Base-by-base conservation (phyloP, 805 yeast genomes). In the Candida argentea region DNA sequence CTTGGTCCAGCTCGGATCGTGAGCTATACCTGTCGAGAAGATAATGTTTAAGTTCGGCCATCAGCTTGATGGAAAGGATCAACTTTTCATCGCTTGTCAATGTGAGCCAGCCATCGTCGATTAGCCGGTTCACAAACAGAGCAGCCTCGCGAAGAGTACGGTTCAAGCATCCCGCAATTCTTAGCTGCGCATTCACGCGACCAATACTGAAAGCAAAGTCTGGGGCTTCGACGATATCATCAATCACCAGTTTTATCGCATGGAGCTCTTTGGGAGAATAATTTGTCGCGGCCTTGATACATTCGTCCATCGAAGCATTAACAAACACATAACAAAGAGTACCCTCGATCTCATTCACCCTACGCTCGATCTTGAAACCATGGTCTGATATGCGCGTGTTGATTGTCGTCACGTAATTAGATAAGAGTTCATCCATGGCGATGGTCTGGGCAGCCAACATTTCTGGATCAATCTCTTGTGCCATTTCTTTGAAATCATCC, bases 81-180 rank as follows among this genome's bases (percentile, higher is more conserved):
- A 70, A 24, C 34, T 52, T 36, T 48, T 57, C 36, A 31, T 42
- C 40, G 24, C 36, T 26, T 41, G 57, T 40, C 19, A 48, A 27
- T n/a, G 34, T 61, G 6, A 74, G 46, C 79, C 79, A 73, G n/a
- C 73, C 76, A 28, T 61, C 67, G 27, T 61, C 59, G 10, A 65
- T 61, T 5, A 73, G 42, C 12, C 47, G 37, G 6, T 40, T 50
- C 6, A 73, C 37, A 16, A 71, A 55, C 1, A 28, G 32, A n/a
- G 56, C 52, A 0, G 70, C 53, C 19, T 70, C 70, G 4, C 40
- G 37, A 8, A 47, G 34, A 4, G 58, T 30, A n/a, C 44, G 50
- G 8, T 50, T 50, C 16, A 50, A 33, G 22, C 38, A 36, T 17
- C 47, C 28, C 25, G 50, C 41, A 2, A 46, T 37, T 14, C 24